phyloP scores from a whole-genome alignment of 352 stramenopile species.

The Phytophthora melonis region DNA sequence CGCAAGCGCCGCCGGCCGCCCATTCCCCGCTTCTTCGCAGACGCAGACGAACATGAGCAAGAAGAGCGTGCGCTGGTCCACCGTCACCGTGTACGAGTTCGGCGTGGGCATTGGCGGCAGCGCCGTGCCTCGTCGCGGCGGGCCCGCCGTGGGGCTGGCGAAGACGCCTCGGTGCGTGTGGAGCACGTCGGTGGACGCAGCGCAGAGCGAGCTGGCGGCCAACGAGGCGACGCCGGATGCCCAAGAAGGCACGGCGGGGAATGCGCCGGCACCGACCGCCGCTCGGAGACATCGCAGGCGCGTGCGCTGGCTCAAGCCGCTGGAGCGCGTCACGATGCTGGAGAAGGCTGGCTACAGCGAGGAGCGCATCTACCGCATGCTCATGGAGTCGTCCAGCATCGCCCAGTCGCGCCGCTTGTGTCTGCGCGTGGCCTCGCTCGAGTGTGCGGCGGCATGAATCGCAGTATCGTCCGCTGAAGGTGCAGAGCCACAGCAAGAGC shows the following conservation, averaged over 20 bases:
- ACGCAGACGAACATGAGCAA: conserved; percentile 12
- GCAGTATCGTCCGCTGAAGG: no score
- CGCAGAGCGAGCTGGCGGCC: conserved; percentile 1
- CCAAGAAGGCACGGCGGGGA: not conserved
- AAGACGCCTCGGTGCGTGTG: conserved; percentile 29
- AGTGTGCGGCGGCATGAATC: not conserved
- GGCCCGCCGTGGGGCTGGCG: conserved; percentile 54
- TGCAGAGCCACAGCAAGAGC: no score
- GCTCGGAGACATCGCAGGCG: conserved; percentile 6
- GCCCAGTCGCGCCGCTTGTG: conserved; percentile 47
- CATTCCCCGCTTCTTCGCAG: not conserved
- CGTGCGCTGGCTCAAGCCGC: conserved; percentile 46
- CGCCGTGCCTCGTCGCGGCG: conserved; percentile 51
- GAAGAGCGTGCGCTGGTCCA: conserved; percentile 50
- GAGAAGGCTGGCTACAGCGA: conserved; percentile 59
- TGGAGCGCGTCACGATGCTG: conserved; percentile 53
- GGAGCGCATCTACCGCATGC: conserved; percentile 59
- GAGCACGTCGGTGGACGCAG: conserved; percentile 38
- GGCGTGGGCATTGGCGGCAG: conserved; percentile 55
- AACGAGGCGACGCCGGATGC: not conserved
- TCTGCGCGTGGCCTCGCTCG: not conserved
- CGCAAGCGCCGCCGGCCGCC: conserved; percentile 3
- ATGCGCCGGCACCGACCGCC: not conserved
- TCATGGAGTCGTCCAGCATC: conserved; percentile 65
- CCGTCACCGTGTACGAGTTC: conserved; percentile 69